Evolutionary conservation across 2,329 filamentous ascomycete genomes (phyloP).

Genomic region (Fusarium piperis): DNA sequence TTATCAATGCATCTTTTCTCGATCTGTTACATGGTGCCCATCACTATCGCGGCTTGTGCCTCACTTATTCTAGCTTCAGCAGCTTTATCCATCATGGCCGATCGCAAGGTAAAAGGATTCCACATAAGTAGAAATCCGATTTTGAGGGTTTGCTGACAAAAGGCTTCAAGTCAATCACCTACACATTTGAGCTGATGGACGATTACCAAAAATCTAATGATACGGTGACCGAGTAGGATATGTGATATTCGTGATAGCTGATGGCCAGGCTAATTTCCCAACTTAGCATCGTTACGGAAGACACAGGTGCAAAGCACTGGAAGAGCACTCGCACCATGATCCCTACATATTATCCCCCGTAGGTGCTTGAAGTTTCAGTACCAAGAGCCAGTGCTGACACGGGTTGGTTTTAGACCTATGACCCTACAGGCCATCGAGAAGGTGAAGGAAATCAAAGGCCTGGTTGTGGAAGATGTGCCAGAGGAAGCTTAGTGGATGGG

Average conservation of each 20-base stretch:
- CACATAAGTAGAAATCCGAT: neutral
- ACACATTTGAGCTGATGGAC: neutral
- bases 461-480: neutral
- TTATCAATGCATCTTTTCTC: neutral
- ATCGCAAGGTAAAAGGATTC: neutral
- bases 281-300: neutral
- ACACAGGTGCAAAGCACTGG: neutral
- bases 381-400: neutral
- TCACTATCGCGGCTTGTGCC: neutral
- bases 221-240: neutral
- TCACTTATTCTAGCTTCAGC: neutral
- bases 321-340: neutral
- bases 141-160: neutral
- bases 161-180: neutral
- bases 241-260: neutral
- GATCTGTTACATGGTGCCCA: neutral
- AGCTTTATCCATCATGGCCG: neutral
- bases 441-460: neutral
- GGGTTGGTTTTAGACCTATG: neutral
- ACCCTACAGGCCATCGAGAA: neutral
- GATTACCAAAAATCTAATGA: neutral
- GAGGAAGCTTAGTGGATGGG: neutral
- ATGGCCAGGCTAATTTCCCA: neutral
- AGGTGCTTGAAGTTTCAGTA: neutral
- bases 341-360: neutral